Evolutionary conservation across 306 rosid genomes (phyloP), one percentile per base, ranked within the genome.

Genomic region (Amphicarpaea edgeworthii): DNA sequence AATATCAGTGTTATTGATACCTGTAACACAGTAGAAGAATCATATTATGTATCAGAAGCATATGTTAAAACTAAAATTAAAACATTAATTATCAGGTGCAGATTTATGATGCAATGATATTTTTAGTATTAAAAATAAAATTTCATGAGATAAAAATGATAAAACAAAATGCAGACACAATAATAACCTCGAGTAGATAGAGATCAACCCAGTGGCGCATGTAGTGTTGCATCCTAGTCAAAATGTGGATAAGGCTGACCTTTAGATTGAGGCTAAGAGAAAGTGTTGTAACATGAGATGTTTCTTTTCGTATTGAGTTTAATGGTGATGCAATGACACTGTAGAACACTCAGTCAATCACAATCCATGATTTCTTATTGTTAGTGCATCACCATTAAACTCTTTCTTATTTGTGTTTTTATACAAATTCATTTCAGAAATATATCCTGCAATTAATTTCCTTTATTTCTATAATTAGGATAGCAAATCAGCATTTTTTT

Each of bases 1-100:
- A 37, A 93, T 81, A 80, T 84, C 87, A 46, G 67, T 43, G 77
- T 79, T 75, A 73, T 72, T 47, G 73, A 93, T 87, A 80, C 90
- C 97, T 93, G 82, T 54, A 64, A 51, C 79, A 83, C 30, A 53
- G 40, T 57, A 79, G 55, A 70, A 71, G 72, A 81, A 77, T 77
- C 65, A 82, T 65, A 58, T 24, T 69, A 46, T 4, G 21, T 67
- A 70, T 81, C 71, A 70, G 41, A 79, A 74, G 41, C 55, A 42
- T 19, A 10, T 23, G 23, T 8, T 28, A 37, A 71, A 55, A 42
- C 49, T 24, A 58, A 76, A 76, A 74, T 5, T 17, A 75, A 28
- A 38, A 26, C 41, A 68, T 8, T 12, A 50, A 72, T 49, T 67
- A 77, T 77, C 57, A 37, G 65, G n/a, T 12, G 54, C 62, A 72